Base-by-base conservation (phyloP, 2,329 filamentous ascomycete genomes). In the Juglanconis sp. region DNA sequence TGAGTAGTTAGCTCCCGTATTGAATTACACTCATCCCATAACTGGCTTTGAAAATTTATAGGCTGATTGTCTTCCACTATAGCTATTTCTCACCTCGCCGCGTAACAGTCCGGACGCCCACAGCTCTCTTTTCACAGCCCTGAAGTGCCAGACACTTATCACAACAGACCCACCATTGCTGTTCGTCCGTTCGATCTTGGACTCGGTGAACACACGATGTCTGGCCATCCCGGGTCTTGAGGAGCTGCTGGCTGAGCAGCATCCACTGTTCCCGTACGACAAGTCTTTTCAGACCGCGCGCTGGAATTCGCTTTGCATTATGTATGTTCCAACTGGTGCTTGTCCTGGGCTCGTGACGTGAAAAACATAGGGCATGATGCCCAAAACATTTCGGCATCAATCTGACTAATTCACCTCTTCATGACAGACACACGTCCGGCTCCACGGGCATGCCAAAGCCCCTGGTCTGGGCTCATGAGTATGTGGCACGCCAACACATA, bases 101-200 rank as follows among this genome's bases (percentile, higher is more conserved):
- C 70, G 74, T 1, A 77, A 76, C 46, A 76, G 73, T 44, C 53
- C 65, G 5, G 68, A 65, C 1, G 74, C 72, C 5, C 73, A 77
- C 30, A 59, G 60, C 6, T 63, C 60, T 5, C 65, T 76, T 0
- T 68, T 77, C n/a, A 53, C 64, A 5, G 30, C 49, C 0, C 64
- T 74, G 3, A 49, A 67, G 4, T 76, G 73, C 60, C 65, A 64
- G 3, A 71, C 63, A 15, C 58, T 76, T 2, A 47, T 76, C 1
- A 67, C 69, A 4, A 62, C 70, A 0, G 65, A 65, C 31, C 69
- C 71, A 0, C 59, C 60, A 1, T 67, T 68, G 24, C 62, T 68
- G 2, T 40, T 67, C 0, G 65, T 66, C 0, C 47, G 36, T 0
- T 44, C 67, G 0, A 66, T 73, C 8, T 32, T 71, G 0, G 66